phyloP scores from a whole-genome alignment of 2,329 filamentous ascomycete species.

The Calonectria fujianensis region DNA sequence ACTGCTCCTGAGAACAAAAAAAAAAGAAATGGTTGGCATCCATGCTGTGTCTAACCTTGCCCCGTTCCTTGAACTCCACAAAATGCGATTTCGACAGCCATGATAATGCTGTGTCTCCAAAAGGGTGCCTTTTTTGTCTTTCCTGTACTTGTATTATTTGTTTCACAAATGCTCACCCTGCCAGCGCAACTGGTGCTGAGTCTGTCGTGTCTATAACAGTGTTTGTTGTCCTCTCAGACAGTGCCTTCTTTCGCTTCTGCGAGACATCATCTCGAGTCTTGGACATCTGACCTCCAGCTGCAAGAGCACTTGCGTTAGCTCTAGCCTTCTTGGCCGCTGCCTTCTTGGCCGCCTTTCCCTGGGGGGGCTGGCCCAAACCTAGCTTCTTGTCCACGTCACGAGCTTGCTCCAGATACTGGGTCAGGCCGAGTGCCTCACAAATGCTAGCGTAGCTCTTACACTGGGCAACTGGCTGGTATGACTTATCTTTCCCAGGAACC shows the following conservation, averaged over 20 bases:
- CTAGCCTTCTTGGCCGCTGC: conserved; percentile 57
- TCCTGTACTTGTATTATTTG: neutral
- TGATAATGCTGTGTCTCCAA: conserved; percentile 29
- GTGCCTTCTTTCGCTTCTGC: conserved; percentile 59
- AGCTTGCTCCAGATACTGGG: conserved; percentile 78
- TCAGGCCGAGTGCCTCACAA: conserved; percentile 79
- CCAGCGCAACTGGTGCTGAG: conserved; percentile 49
- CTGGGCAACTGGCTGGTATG: conserved; percentile 76
- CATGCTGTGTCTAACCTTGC: conserved; percentile 15
- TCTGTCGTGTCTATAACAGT: conserved; percentile 51
- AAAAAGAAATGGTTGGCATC: conserved; percentile 24
- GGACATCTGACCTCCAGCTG: conserved; percentile 69
- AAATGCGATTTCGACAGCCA: conserved; percentile 42
- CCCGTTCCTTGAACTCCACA: conserved; percentile 47
- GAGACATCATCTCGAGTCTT: conserved; percentile 59
- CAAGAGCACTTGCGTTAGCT: conserved; percentile 65
- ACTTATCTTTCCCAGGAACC: conserved; percentile 85
- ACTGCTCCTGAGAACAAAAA: conserved; percentile 19
- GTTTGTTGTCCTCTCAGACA: conserved; percentile 60
- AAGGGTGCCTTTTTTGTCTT: neutral
- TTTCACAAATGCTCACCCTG: conserved; percentile 34
- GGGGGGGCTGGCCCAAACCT: conserved; percentile 72
- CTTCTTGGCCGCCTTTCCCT: conserved; percentile 61
- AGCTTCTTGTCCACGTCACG: conserved; percentile 78
- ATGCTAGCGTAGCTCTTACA: conserved; percentile 83